Evolutionary conservation across 108 stramenopile genomes (phyloP).

Genomic region (Skeletonema tropicum): DNA sequence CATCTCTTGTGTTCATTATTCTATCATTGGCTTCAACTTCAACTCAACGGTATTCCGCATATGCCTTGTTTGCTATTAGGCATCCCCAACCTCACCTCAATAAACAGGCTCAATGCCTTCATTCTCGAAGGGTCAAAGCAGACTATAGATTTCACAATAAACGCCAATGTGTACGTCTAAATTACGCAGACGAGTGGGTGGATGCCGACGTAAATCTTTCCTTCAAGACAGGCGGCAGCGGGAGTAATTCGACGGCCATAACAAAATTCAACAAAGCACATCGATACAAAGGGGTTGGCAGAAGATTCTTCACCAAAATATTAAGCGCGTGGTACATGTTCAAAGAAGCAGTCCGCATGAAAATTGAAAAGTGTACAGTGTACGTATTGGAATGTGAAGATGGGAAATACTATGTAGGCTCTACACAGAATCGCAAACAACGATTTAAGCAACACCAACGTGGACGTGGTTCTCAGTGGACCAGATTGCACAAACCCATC

Average conservation of each 20-base stretch:
- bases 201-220: conserved; percentile 37
- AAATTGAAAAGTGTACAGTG: conserved; percentile 48
- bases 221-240: conserved; percentile 12
- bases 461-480: conserved; percentile 64
- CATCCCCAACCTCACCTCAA: background rate
- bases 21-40: background rate
- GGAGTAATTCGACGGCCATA: background rate
- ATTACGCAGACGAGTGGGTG: conserved; percentile 38
- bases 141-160: background rate
- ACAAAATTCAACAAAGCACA: background rate
- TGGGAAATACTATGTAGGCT: conserved; percentile 75
- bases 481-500: conserved; percentile 53
- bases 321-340: background rate
- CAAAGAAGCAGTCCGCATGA: conserved; percentile 15
- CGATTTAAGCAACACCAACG: conserved; percentile 54
- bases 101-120: background rate
- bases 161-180: background rate
- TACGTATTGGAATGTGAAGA: conserved; percentile 69
- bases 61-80: background rate
- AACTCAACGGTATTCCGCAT: background rate
- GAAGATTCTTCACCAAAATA: conserved; percentile 2
- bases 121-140: background rate
- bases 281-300: background rate
- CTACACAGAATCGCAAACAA: conserved; percentile 53
- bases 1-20: conserved; percentile 4